Conservation (phyloP, 257 asterid species). For the Fraxinus americana region DNA sequence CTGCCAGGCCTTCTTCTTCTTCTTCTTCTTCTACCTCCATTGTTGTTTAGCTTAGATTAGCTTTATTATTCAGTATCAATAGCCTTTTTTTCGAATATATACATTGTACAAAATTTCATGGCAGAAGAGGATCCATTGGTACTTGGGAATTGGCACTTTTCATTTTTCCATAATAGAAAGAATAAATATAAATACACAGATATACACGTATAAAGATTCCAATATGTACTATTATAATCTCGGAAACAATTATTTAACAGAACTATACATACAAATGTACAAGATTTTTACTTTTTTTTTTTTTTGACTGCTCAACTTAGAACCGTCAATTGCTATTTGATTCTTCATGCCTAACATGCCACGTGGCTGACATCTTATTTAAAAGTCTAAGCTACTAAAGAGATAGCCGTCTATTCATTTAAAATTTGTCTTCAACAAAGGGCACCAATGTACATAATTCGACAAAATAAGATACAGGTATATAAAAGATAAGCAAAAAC, state of each 20-base stretch:
- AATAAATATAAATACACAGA: conserved; percentile 1
- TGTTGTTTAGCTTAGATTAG: conserved; percentile 4
- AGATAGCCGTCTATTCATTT: no score
- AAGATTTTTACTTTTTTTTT: no score
- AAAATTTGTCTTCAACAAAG: no score
- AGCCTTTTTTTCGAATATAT: conserved; percentile 8
- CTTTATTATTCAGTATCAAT: conserved; percentile 2
- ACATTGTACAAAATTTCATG: conserved; percentile 14
- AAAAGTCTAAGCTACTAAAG: no score
- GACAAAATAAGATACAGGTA: no score
- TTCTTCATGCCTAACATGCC: no score
- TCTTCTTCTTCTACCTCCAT: conserved; percentile 24
- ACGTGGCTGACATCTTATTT: no score
- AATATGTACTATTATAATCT: neutral
- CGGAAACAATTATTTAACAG: neutral
- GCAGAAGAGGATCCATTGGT: conserved; percentile 28
- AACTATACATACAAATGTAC: no score
- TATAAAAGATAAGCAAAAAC: no score
- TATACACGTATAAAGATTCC: neutral
- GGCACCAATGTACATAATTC: no score
- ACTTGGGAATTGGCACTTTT: neutral
- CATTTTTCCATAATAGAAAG: neutral
- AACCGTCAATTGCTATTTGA: no score
- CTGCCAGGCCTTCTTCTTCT: conserved; percentile 27
- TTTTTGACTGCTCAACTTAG: no score